phyloP scores from a whole-genome alignment of 768 basidiomycete genomes.

The Pleurotus eryngii region DNA sequence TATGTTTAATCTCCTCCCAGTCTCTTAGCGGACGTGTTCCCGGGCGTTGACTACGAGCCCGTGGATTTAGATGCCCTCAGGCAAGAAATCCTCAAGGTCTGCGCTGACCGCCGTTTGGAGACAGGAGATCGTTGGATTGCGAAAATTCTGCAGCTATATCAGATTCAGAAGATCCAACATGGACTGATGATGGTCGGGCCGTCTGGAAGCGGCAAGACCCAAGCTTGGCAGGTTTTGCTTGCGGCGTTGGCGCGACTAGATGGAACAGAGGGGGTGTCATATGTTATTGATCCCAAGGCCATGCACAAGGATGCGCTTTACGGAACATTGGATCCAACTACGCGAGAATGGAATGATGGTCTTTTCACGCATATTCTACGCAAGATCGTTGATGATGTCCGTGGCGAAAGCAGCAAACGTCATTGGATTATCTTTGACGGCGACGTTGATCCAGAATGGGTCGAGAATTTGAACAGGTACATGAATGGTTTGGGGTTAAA shows the following conservation, averaged over 20 bases:
- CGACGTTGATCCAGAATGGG: conserved; percentile 99
- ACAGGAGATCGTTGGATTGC: conserved; percentile 86
- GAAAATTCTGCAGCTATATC: conserved; percentile 97
- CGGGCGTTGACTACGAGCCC: conserved; percentile 87
- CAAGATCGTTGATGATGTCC: conserved; percentile 97
- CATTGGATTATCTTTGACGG: conserved; percentile 99
- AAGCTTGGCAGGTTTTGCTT: conserved; percentile 94
- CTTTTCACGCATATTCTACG: conserved; percentile 96
- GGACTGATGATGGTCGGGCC: conserved; percentile 99
- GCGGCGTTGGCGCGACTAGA: conserved; percentile 88
- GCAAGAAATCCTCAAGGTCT: conserved; percentile 84
- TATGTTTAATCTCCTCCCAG: conserved; percentile 34
- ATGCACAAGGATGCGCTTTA: conserved; percentile 99
- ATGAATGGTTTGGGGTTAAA: conserved; percentile 14
- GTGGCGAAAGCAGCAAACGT: conserved; percentile 92
- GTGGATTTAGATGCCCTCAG: conserved; percentile 84
- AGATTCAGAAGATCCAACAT: conserved; percentile 99
- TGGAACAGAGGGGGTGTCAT: conserved; percentile 87
- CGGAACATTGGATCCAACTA: conserved; percentile 94
- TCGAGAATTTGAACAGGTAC: conserved; percentile 97
- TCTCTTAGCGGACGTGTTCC: conserved; percentile 94
- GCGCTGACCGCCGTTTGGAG: conserved; percentile 80
- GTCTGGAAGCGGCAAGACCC: conserved; percentile 94
- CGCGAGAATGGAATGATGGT: conserved; percentile 99
- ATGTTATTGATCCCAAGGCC: conserved; percentile 98